Conservation (phyloP, 2,329 filamentous ascomycete genomes). For the Lachnellula suecica region DNA sequence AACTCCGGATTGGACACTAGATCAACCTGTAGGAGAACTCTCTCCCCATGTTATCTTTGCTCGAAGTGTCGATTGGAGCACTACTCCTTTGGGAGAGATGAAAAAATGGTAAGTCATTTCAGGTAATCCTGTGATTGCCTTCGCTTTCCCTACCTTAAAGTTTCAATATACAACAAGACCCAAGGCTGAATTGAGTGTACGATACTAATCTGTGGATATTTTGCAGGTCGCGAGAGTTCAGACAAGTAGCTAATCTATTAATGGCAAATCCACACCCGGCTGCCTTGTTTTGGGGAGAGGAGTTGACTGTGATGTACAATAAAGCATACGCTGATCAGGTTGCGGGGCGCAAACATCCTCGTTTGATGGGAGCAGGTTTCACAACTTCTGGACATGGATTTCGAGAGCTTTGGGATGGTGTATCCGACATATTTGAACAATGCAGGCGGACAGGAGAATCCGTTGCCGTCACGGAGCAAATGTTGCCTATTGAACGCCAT, state of each 20-base stretch:
- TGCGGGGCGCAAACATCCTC: constrained; percentile 74
- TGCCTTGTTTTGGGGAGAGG: constrained; percentile 75
- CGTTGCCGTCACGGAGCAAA: constrained; percentile 79
- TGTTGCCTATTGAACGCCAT: constrained; percentile 67
- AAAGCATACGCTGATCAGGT: constrained; percentile 67
- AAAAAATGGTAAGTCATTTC: constrained; percentile 53
- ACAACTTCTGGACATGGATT: constrained; percentile 49
- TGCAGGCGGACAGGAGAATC: constrained; percentile 70
- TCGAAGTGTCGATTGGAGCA: constrained; percentile 69
- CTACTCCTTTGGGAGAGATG: constrained; percentile 72
- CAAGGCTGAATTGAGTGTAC: too few relatives aligned
- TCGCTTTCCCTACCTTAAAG: not conserved
- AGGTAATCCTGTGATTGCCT: not conserved
- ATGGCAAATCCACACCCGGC: constrained; percentile 75
- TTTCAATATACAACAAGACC: too few relatives aligned
- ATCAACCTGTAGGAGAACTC: constrained; percentile 60
- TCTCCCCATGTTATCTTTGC: constrained; percentile 71
- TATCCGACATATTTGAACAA: constrained; percentile 65
- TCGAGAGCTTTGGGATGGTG: constrained; percentile 71
- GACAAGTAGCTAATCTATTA: constrained; percentile 75
- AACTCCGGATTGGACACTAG: constrained; percentile 64
- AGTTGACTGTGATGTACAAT: constrained; percentile 66
- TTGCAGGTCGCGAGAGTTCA: constrained; percentile 63
- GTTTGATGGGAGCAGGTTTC: constrained; percentile 54
- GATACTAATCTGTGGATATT: not conserved